A percentile compares a stretch with the other conserved stretches of the same genome.
Evolutionary conservation across 2,329 filamentous ascomycete genomes (phyloP).

Genomic region (Paecilomyces niveus): DNA sequence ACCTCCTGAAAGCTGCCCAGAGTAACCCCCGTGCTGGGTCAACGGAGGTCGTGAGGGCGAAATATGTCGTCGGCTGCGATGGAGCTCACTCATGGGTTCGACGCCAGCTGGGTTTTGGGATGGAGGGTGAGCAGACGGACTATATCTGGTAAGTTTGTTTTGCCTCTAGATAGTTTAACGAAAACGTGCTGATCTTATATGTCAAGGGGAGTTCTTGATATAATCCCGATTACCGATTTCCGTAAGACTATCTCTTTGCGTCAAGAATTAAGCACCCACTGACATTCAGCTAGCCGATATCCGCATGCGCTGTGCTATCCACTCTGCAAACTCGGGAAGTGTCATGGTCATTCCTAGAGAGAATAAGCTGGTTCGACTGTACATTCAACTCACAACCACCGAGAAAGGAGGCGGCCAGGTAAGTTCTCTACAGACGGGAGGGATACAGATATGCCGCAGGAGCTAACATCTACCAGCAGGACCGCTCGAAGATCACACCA

Average conservation of each 20-base stretch:
- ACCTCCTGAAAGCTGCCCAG: constrained; percentile 36
- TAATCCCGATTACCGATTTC: constrained; percentile 51
- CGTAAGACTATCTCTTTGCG: constrained; percentile 16
- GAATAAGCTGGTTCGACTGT: constrained; percentile 55
- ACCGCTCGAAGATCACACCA: constrained; percentile 57
- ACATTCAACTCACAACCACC: constrained; percentile 54
- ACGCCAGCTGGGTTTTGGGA: constrained; percentile 7
- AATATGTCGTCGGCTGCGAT: constrained; percentile 16
- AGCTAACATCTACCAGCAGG: constrained; percentile 35
- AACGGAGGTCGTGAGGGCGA: constrained; percentile 37
- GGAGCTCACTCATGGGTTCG: constrained; percentile 17
- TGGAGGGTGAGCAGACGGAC: constrained; percentile 11
- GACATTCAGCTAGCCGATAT: constrained; percentile 40
- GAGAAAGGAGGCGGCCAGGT: constrained; percentile 16
- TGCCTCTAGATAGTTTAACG: too few species aligned
- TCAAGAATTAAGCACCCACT: not conserved
- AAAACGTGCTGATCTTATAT: not conserved
- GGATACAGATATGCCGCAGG: not conserved
- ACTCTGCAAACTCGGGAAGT: constrained; percentile 49
- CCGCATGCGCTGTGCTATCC: constrained; percentile 51
- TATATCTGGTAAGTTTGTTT: not conserved
- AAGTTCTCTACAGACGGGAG: not conserved
- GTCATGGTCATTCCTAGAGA: constrained; percentile 61
- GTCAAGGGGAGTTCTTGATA: constrained; percentile 40
- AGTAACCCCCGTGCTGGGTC: not conserved